Evolutionary conservation across 2,329 filamentous ascomycete genomes (phyloP), one percentile per base, ranked within the genome.

Genomic region (Emergomyces pasteurianus): DNA sequence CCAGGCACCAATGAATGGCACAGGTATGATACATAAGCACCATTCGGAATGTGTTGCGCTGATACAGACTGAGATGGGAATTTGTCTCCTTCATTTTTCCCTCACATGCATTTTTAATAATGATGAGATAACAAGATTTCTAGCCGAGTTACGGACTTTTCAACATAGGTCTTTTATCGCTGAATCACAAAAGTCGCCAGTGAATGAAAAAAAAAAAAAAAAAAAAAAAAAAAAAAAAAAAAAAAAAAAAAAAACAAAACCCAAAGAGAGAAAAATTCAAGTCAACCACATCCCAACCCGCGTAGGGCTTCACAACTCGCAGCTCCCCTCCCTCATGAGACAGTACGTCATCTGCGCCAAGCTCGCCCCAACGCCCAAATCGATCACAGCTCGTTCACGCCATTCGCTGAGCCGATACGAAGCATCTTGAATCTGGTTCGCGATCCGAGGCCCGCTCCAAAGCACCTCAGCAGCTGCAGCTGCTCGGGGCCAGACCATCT

Each of bases 381-480:
- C 81, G 31, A 92, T 81, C 77, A 95, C 77, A 14, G 59, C 58
- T 43, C 89, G 78, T 79, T 94, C 89, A 58, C 90, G 81, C 80
- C 89, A 84, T 77, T 91, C 88, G 54, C 83, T 83, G 69, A 95
- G 74, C 57, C 90, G 74, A 1, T 88, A 88, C 18, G 78, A 71
- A 2, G 77, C 80, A 69, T 92, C 88, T 62, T 82, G 81, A 2
- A 79, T 76, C 28, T 67, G 62, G 28, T 60, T 60, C 46, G 64
- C 59, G 8, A 43, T 67, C 40, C 64, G 60, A 81, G 75, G 58
- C 7, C 89, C 89, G 47, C 84, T 88, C 90, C 90, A 95, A 54
- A 92, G 79, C 0, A 92, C 84, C 75, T 95, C 90, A 31, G 82
- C 88, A 0, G 86, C 88, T 0, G 88, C 89, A 58, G 81, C 82